Conservation (phyloP, 805 yeast genomes). For the Ogataea trehaloabstinens region DNA sequence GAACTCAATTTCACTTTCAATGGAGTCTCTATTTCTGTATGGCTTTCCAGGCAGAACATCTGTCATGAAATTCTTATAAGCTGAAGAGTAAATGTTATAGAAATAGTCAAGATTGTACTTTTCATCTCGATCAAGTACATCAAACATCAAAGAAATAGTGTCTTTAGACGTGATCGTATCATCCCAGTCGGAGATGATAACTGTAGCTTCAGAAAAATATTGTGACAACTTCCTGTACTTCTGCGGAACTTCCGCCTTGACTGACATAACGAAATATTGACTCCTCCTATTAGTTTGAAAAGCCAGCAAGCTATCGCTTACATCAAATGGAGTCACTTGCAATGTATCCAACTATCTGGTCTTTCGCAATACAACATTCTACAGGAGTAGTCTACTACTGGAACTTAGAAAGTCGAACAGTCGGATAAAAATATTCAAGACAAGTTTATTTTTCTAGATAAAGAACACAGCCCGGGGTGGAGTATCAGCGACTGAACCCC, state of each 20-base stretch:
- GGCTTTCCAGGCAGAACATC: slow-evolving; percentile 17
- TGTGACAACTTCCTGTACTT: slow-evolving; percentile 13
- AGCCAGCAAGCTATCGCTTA: no score
- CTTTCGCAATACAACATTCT: no score
- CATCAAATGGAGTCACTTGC: no score
- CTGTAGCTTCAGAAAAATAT: slow-evolving; percentile 8
- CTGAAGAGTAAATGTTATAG: slow-evolving; percentile 39
- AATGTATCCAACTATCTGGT: no score
- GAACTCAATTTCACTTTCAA: slow-evolving; percentile 42
- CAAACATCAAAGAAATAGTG: slow-evolving; percentile 51
- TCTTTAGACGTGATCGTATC: slow-evolving; percentile 59
- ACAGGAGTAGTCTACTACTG: no score
- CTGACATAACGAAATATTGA: no score
- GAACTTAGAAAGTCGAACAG: no score
- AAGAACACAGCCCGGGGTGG: neutral
- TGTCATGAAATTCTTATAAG: slow-evolving; percentile 31
- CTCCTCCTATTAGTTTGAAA: no score
- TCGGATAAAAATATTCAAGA: no score
- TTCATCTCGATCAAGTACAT: slow-evolving; percentile 41
- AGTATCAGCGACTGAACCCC: neutral
- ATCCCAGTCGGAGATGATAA: slow-evolving; percentile 60
- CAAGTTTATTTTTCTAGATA: no score
- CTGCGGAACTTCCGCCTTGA: no score
- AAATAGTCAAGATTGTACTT: slow-evolving; percentile 43
- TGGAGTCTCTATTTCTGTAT: slow-evolving; percentile 31